Percentiles rank a stretch among this genome's conserved stretches.
These are phyloP conservation scores for Skeletonema marinoi DNA, from an alignment of 108 stramenopile genomes.

Conservation along the genomic window DNA sequence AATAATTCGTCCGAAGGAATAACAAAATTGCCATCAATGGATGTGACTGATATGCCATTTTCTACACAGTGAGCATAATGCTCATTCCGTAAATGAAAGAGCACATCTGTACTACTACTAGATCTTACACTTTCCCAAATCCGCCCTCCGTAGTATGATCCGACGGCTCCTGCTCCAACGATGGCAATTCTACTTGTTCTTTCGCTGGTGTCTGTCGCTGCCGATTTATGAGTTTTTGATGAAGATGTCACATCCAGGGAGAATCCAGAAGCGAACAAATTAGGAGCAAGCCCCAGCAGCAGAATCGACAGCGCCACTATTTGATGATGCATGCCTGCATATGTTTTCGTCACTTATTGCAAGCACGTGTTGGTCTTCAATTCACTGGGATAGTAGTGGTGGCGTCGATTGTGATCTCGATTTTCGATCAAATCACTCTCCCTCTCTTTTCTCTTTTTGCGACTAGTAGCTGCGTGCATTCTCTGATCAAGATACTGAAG, in stretches of 20 bases:
- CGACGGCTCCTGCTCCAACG: slow-evolving; percentile 71
- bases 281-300: background rate
- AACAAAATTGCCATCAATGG: slow-evolving; percentile 62
- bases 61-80: slow-evolving; percentile 54
- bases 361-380: too few species aligned
- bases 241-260: background rate
- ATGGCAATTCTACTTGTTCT: slow-evolving; percentile 37
- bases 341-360: too few species aligned
- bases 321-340: background rate
- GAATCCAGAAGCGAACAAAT: background rate
- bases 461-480: too few species aligned
- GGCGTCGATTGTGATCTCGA: too few species aligned
- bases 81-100: slow-evolving; percentile 76
- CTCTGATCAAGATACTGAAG: too few species aligned
- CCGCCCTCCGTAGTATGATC: slow-evolving; percentile 49
- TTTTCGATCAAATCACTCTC: too few species aligned
- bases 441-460: too few species aligned
- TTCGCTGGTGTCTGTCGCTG: background rate
- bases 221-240: background rate
- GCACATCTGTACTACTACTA: slow-evolving; percentile 45
- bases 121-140: slow-evolving; percentile 66
- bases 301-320: background rate
- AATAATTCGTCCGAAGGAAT: slow-evolving; percentile 65
- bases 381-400: too few species aligned
- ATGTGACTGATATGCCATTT: slow-evolving; percentile 69